Percentiles rank a stretch among this genome's conserved stretches.
phyloP scores from a whole-genome alignment of 2,329 filamentous ascomycete species.

The Botrytis paeoniae region DNA sequence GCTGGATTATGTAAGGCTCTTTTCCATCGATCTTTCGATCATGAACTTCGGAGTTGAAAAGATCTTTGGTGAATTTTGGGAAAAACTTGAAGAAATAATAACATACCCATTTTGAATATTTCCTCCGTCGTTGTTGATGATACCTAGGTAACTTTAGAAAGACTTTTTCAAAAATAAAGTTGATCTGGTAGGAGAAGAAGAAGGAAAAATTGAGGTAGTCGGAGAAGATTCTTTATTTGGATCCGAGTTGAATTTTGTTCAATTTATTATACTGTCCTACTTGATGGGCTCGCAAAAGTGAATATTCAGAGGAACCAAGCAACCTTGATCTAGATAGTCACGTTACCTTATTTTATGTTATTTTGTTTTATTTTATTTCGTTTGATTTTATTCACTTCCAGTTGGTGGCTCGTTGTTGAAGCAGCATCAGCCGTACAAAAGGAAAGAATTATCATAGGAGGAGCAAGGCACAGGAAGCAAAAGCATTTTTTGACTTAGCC shows the following conservation, averaged over 20 bases:
- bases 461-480: constrained; percentile 3
- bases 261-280: neutral
- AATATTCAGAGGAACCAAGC: neutral
- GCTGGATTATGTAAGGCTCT: constrained; percentile 8
- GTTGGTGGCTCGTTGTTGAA: neutral
- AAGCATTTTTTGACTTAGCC: neutral
- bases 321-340: neutral
- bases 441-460: neutral
- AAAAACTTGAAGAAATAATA: neutral
- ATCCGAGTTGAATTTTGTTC: neutral
- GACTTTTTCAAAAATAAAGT: neutral
- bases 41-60: neutral
- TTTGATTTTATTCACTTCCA: neutral
- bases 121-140: neutral
- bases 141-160: neutral
- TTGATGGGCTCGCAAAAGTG: neutral
- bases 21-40: neutral
- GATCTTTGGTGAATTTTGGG: neutral
- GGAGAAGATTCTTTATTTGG: neutral
- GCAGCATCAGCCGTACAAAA: neutral
- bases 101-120: neutral
- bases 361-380: too few relatives aligned
- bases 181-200: neutral
- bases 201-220: neutral
- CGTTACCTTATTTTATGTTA: neutral